Base-by-base conservation (phyloP, 495 filamentous ascomycete genomes). In the Penicillium antarcticum region DNA sequence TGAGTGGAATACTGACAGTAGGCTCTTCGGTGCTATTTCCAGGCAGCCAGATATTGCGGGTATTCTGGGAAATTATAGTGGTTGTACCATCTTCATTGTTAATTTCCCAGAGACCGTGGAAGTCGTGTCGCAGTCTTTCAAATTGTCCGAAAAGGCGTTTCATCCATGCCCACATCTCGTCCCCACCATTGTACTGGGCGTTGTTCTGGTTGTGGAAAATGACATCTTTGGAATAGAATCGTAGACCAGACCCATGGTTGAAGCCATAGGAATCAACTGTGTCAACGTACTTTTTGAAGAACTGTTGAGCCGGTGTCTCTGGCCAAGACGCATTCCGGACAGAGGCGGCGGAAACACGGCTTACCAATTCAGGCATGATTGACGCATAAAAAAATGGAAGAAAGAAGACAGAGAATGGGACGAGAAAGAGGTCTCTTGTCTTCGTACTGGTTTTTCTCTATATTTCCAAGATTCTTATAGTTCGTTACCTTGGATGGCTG, bases 211-310 rank as follows among this genome's bases (percentile, higher is more conserved):
- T 54, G 44, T 54, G 51, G 36, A 54, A 54, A 14, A 35, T 35
- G 29, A 19, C 51, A 16, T 54, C 33, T 54, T 54, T 48, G 44
- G 51, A 13, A 43, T 54, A 54, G 26, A 48, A 54, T 18, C 36
- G 35, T 23, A 17, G 10, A 4, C 51, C 51, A 35, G 51, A 54
- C 5, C 51, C 51, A 40, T 48, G 23, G 23, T 54, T 54, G 51
- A 54, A 54, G 14, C 51, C 43, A 42, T 48, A 11, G 8, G 43
- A 11, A 35, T 54, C 51, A 5, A 54, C 51, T 6, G 43, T 54
- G 35, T 48, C 51, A 36, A 54, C 44, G 16, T 43, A 48, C 1
- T 32, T 41, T 13, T 48, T 48, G 13, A 54, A 54, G 6, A 54
- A 48, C 7, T 42, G 16, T 26, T 54, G 43, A 6, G 51, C 51